Evolutionary conservation across 2,329 filamentous ascomycete genomes (phyloP).

Genomic region (Zarea fungicola): DNA sequence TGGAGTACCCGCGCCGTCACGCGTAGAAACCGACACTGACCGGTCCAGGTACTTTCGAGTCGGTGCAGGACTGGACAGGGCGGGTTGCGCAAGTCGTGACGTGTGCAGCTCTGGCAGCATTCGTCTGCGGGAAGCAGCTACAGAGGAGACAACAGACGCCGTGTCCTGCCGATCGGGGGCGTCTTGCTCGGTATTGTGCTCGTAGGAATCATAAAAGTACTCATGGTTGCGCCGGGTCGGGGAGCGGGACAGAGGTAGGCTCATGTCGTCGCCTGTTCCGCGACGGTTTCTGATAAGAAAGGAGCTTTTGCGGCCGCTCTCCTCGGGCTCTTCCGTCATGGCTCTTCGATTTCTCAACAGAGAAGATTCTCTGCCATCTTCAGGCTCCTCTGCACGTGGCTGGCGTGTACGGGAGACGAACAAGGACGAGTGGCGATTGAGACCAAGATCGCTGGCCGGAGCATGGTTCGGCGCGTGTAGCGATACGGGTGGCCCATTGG

Average conservation of each 20-base stretch:
- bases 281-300: conserved; percentile 42
- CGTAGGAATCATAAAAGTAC: conserved; percentile 29
- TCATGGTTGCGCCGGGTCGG: conserved; percentile 57
- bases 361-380: conserved; percentile 33
- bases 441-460: conserved; percentile 30
- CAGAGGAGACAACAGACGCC: conserved; percentile 34
- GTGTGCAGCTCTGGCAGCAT: conserved; percentile 41
- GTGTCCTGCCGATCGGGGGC: conserved; percentile 27
- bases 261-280: conserved; percentile 42
- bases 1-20: conserved; percentile 13
- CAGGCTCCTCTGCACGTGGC: conserved; percentile 41
- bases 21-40: conserved; percentile 5
- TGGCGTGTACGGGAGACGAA: conserved; percentile 38
- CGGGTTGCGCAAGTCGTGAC: conserved; percentile 39
- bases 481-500: conserved; percentile 42
- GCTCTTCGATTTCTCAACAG: conserved; percentile 38
- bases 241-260: conserved; percentile 46
- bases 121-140: conserved; percentile 49
- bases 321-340: conserved; percentile 45
- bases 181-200: conserved; percentile 27
- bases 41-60: conserved; percentile 11
- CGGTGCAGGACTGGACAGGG: not conserved
- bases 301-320: conserved; percentile 38
- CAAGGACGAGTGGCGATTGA: conserved; percentile 48
- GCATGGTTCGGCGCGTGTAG: conserved; percentile 36